These are phyloP conservation scores for Sabuloglossum arenarium DNA, from an alignment of 495 filamentous ascomycete species.

Conservation along the genomic window DNA sequence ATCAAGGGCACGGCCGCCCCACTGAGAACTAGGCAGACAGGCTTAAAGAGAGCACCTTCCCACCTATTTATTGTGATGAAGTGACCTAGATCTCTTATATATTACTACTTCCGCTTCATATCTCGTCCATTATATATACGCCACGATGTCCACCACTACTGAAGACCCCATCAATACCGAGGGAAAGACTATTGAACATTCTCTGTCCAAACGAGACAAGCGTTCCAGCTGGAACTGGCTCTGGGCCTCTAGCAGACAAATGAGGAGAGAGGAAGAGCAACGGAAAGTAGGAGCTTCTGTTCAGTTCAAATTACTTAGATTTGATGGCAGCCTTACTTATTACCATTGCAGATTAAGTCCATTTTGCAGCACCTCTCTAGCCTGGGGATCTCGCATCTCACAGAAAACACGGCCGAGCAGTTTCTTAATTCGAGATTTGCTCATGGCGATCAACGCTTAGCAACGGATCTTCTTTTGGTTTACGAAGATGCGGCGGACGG, in stretches of 20 bases:
- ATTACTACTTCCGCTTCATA: neutral
- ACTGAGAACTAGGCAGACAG: too few relatives aligned
- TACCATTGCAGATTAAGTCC: conserved; percentile 29
- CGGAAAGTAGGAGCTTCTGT: conserved; percentile 20
- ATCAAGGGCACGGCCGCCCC: neutral
- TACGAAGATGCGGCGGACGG: conserved; percentile 65
- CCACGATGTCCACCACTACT: neutral
- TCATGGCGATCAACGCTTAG: conserved; percentile 48
- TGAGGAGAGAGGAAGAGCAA: conserved; percentile 30
- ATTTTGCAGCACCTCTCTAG: conserved; percentile 29
- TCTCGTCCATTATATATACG: neutral
- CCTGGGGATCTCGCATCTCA: conserved; percentile 30
- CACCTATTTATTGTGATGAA: neutral
- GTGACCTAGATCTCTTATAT: neutral
- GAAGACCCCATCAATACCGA: neutral
- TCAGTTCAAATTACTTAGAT: neutral
- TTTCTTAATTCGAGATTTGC: conserved; percentile 43
- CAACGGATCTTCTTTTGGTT: conserved; percentile 52
- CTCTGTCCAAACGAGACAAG: conserved; percentile 59
- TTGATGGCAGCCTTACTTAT: neutral
- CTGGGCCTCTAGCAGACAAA: conserved; percentile 31
- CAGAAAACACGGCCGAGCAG: conserved; percentile 45
- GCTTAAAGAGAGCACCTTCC: neutral
- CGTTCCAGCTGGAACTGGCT: conserved; percentile 24
- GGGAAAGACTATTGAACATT: conserved; percentile 32